Conservation (phyloP, 2,329 filamentous ascomycete species). For the Phialophora expanda region DNA sequence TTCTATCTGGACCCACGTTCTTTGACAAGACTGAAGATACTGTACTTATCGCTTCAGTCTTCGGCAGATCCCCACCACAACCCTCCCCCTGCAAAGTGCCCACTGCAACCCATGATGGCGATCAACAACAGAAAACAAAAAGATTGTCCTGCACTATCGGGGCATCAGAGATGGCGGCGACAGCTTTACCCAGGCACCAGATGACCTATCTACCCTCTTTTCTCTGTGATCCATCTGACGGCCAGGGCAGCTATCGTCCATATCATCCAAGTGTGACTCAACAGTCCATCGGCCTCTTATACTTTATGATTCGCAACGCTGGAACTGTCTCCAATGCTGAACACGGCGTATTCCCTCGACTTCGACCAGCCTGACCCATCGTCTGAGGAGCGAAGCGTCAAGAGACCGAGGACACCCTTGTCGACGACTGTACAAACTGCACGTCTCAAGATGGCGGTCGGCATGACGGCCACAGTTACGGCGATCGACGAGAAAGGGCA, state of each 20-base stretch:
- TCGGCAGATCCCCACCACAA: neutral
- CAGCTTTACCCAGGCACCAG: slow-evolving; percentile 12
- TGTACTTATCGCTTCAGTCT: no score
- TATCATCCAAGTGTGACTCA: slow-evolving; percentile 8
- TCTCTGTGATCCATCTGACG: slow-evolving; percentile 5
- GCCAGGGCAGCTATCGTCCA: no score
- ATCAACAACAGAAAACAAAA: no score
- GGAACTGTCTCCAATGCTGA: slow-evolving; percentile 12
- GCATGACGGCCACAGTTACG: slow-evolving; percentile 11
- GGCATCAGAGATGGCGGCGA: slow-evolving; percentile 6
- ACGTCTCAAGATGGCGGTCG: slow-evolving; percentile 3
- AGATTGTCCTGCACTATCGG: no score
- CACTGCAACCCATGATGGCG: no score
- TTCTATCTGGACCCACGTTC: slow-evolving; percentile 16
- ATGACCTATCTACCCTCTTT: slow-evolving; percentile 14
- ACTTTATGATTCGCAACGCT: slow-evolving; percentile 9
- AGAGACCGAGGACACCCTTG: slow-evolving; percentile 11
- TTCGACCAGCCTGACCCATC: slow-evolving; percentile 8
- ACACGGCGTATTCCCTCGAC: slow-evolving; percentile 14
- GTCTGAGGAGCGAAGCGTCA: slow-evolving; percentile 7
- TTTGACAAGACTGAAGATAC: neutral
- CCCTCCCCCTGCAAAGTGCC: no score
- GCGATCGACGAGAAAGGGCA: slow-evolving; percentile 8
- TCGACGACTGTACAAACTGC: neutral
- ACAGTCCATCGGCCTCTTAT: slow-evolving; percentile 10